These are phyloP conservation scores for Colletotrichum sp. DNA, from an alignment of 2,329 filamentous ascomycete species.

Conservation along the genomic window DNA sequence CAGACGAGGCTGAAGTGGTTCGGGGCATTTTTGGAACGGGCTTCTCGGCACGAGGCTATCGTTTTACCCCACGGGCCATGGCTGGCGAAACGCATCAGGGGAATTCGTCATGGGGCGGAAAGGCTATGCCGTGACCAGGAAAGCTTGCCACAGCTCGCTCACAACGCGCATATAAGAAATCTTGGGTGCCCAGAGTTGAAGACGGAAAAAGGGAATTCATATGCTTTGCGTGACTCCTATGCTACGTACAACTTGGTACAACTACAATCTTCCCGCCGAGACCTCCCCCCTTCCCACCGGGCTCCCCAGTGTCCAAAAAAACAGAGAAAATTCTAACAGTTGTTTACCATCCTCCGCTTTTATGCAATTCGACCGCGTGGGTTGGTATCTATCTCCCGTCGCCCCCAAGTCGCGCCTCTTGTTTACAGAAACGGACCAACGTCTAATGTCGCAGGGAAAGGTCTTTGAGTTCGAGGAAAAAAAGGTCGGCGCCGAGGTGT, in stretches of 20 bases:
- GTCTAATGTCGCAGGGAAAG: conserved; percentile 1
- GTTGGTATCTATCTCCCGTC: conserved; percentile 13
- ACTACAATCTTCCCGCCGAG: conserved; percentile 22
- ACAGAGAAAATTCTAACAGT: conserved; percentile 14
- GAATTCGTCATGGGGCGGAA: background rate
- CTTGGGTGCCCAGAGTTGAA: background rate
- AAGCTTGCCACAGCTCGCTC: background rate
- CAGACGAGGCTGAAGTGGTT: background rate
- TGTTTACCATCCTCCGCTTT: conserved; percentile 2
- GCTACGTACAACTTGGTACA: conserved; percentile 24
- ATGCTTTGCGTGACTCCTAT: conserved; percentile 25
- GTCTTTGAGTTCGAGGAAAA: background rate
- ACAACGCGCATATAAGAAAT: background rate
- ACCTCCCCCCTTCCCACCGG: background rate
- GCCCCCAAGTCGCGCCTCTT: background rate
- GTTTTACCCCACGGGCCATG: background rate
- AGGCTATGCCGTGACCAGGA: background rate
- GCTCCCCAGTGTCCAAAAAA: conserved; percentile 18
- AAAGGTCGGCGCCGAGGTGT: background rate
- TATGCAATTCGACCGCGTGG: conserved; percentile 16
- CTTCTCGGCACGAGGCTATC: background rate
- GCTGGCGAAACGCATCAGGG: background rate
- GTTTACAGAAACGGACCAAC: background rate
- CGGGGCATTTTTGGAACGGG: background rate
- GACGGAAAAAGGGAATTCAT: conserved; percentile 20